A percentile compares a stretch with the other conserved stretches of the same genome.
Conservation (phyloP, 1,284 basidiomycete genomes). For the Leccinum fallax region DNA sequence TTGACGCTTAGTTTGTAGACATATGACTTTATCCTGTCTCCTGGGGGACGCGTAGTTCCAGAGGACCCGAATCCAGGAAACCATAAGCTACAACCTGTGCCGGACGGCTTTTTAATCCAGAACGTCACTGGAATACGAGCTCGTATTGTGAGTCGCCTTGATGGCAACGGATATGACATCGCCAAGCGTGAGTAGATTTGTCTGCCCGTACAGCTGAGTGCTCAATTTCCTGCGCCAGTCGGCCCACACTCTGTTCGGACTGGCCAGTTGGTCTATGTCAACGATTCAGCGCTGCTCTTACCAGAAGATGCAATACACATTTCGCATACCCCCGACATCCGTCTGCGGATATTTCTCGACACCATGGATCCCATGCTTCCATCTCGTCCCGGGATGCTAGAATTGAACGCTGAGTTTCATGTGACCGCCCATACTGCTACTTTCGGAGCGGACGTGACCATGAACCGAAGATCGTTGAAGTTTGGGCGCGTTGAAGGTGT, state of each 20-base stretch:
- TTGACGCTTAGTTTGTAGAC: slow-evolving; percentile 40
- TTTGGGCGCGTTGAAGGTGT: slow-evolving; percentile 56
- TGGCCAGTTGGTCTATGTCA: slow-evolving; percentile 81
- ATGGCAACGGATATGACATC: slow-evolving; percentile 86
- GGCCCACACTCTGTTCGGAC: slow-evolving; percentile 79
- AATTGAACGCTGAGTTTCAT: slow-evolving; percentile 47
- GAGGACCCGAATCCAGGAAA: slow-evolving; percentile 74
- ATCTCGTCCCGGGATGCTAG: slow-evolving; percentile 36
- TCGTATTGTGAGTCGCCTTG: slow-evolving; percentile 75
- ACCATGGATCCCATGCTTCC: slow-evolving; percentile 48
- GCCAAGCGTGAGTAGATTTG: slow-evolving; percentile 63
- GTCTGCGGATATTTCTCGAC: slow-evolving; percentile 60
- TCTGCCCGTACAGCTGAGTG: background rate
- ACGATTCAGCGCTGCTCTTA: slow-evolving; percentile 64
- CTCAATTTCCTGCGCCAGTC: slow-evolving; percentile 49
- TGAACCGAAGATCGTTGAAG: slow-evolving; percentile 33
- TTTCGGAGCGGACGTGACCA: slow-evolving; percentile 68
- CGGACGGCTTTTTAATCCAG: slow-evolving; percentile 74
- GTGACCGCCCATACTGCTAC: slow-evolving; percentile 64
- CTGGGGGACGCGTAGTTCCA: slow-evolving; percentile 49
- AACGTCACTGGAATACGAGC: slow-evolving; percentile 78
- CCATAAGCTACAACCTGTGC: slow-evolving; percentile 62
- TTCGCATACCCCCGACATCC: slow-evolving; percentile 48
- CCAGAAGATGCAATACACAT: slow-evolving; percentile 33
- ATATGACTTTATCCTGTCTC: slow-evolving; percentile 78